Evolutionary conservation across 2,329 filamentous ascomycete species (phyloP).

Genomic region (Xylariaceae sp.): DNA sequence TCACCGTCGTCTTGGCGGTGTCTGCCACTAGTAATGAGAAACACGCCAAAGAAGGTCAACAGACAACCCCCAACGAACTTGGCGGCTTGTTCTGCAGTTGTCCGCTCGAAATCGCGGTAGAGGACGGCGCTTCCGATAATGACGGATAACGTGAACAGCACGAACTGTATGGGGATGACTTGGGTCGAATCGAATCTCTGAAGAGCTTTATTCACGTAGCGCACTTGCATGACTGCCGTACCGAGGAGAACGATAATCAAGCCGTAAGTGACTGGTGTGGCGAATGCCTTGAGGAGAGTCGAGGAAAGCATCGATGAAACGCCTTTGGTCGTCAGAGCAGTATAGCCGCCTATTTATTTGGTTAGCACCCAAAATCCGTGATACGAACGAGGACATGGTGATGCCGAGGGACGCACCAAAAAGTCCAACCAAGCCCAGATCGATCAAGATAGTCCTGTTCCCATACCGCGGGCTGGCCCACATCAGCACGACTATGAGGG

Average conservation of each 20-base stretch:
- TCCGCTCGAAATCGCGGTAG: constrained; percentile 90
- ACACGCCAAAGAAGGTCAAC: constrained; percentile 94
- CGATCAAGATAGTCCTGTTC: constrained; percentile 80
- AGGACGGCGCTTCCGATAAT: constrained; percentile 90
- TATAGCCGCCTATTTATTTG: constrained; percentile 70
- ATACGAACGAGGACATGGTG: background rate
- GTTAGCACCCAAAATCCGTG: constrained; percentile 9
- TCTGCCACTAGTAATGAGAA: constrained; percentile 86
- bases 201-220: constrained; percentile 82
- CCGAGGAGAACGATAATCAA: constrained; percentile 72
- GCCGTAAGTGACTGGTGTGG: constrained; percentile 86
- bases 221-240: constrained; percentile 94
- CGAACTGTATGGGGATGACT: constrained; percentile 96
- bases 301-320: constrained; percentile 92
- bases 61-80: constrained; percentile 90
- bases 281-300: constrained; percentile 80
- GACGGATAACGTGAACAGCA: constrained; percentile 91
- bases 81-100: constrained; percentile 62
- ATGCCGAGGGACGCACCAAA: constrained; percentile 61
- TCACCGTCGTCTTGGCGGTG: constrained; percentile 52
- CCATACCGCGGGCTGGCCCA: constrained; percentile 80
- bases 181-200: constrained; percentile 96
- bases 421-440: constrained; percentile 85
- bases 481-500: constrained; percentile 71
- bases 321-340: constrained; percentile 92